phyloP scores from a whole-genome alignment of 192 early-diverging fungal species.

The Backusella psychrophila region DNA sequence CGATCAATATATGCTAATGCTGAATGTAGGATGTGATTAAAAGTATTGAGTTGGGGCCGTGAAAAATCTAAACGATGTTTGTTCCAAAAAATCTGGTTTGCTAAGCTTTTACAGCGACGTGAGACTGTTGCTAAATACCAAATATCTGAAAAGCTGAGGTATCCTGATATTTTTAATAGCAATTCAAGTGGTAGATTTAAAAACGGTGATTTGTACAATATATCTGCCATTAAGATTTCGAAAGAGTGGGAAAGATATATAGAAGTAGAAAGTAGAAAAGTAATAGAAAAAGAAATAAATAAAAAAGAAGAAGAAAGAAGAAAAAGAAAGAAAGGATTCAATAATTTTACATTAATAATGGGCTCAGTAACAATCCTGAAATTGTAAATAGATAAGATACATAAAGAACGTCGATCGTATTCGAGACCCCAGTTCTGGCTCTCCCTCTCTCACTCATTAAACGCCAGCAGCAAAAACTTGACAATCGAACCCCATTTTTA shows the following conservation, averaged over 20 bases:
- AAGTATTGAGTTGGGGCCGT: conserved; percentile 15
- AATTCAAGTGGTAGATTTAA: conserved; percentile 23
- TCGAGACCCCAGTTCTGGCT: conserved; percentile 10
- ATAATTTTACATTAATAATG: not conserved
- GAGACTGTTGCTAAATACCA: conserved; percentile 27
- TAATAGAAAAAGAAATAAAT: not conserved
- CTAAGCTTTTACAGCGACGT: conserved; percentile 1
- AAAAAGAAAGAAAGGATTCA: not conserved
- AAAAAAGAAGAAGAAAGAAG: not conserved
- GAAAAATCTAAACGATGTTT: conserved; percentile 20
- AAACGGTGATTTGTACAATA: not conserved
- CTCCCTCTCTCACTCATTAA: not conserved
- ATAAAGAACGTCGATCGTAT: conserved; percentile 13
- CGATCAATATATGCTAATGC: conserved; percentile 22
- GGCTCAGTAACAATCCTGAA: not conserved
- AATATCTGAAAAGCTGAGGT: conserved; percentile 23
- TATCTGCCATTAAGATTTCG: not conserved
- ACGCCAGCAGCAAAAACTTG: conserved; percentile 10
- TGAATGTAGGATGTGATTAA: conserved; percentile 21
- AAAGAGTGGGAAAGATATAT: not conserved
- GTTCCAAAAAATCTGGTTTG: conserved; percentile 27
- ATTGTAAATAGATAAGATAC: conserved; percentile 1
- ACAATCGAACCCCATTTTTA: conserved; percentile 16
- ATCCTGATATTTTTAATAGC: conserved; percentile 15
- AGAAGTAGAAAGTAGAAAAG: conserved; percentile 1